Base-by-base conservation (phyloP, 2,329 filamentous ascomycete genomes). In the Epichloe gansuensis region DNA sequence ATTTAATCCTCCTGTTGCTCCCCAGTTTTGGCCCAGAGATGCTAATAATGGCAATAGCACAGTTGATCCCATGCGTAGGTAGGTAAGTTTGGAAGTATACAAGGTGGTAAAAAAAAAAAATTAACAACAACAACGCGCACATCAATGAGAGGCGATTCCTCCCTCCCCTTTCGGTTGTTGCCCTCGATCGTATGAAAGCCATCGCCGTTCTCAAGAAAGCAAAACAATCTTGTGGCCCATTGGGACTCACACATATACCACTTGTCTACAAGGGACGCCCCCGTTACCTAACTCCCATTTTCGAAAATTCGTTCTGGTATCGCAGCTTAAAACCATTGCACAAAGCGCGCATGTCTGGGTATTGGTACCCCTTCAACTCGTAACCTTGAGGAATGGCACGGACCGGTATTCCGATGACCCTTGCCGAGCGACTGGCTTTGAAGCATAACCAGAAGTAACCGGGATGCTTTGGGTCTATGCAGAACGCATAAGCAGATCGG, bases 401-500 rank as follows among this genome's bases (percentile, higher is more conserved):
- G 58, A 98, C 88, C 5, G 83, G 81, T 84, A 91, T 91, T 46
- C 82, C 83, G 57, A 86, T 83, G 51, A 91, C 81, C 45, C 75
- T 77, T 3, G 88, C 86, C 48, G 78, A 75, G 60, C 84, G 79
- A 56, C 88, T 91, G 25, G 90, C 88, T 73, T 97, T 97, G 81
- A 96, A 98, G 73, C 90, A 95, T 42, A 98, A 80, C 73, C 83
- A 86, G 72, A 98, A 98, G 74, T 95, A 95, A 37, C 93, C 93
- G 0, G 93, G 88, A 65, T 91, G 86, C 69, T 91, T 91, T 37
- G 85, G 78, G 66, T 97, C 90, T 65, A 95, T 84, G 76, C 91
- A 97, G 76, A 98, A 97, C 46, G 88, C 87, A 68, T 98, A 98
- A 59, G 89, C 87, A 56, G 88, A 94, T 57, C 91, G 88, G 65